Evolutionary conservation across 2,329 filamentous ascomycete genomes (phyloP), one percentile per base, ranked within the genome.

Genomic region (Ophiocordyceps camponoti-rufipedis): DNA sequence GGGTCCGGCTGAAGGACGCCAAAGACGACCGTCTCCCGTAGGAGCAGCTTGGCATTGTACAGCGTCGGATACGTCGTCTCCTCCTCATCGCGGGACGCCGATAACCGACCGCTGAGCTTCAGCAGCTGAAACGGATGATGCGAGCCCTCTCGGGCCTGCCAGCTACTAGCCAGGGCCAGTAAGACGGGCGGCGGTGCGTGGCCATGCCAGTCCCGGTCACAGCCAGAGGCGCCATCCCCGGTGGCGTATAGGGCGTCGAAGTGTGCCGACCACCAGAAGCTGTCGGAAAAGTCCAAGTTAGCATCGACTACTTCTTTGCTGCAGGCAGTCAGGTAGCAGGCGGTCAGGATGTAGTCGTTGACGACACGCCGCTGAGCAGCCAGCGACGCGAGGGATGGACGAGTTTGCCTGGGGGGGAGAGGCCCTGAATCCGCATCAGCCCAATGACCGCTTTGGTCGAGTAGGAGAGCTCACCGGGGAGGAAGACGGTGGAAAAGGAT

Each of bases 211-310:
- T 67, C 63, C 47, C 59, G 47, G 43, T 42, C 48, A 16, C 47
- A 45, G 5, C 53, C 52, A 8, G 46, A 44, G 12, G 48, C 45
- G 23, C 41, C 45, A 18, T 54, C 45, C 18, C 48, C 46, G 28
- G 52, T 45, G n/a, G 52, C 52, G 42, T 53, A 53, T 39, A 48
- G 49, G n/a, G 56, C 48, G 41, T 57, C 65, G 23, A 71, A 56
- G 49, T 73, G 67, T 43, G 72, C 70, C 14, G 67, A 70, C 69
- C 70, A 73, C 73, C 73, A 77, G 52, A 77, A 76, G 2, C 64
- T 64, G 50, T 77, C 73, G 31, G 70, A 62, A 46, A 72, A 75
- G 51, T 77, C 73, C 3, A 73, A 54, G 45, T 67, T 63, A 4
- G 57, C 53, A 45, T 64, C 64, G 14, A 70, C 67, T 47, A 66